Evolutionary conservation across 345 rosid genomes (phyloP).

Genomic region (Eucalyptus urophylla): DNA sequence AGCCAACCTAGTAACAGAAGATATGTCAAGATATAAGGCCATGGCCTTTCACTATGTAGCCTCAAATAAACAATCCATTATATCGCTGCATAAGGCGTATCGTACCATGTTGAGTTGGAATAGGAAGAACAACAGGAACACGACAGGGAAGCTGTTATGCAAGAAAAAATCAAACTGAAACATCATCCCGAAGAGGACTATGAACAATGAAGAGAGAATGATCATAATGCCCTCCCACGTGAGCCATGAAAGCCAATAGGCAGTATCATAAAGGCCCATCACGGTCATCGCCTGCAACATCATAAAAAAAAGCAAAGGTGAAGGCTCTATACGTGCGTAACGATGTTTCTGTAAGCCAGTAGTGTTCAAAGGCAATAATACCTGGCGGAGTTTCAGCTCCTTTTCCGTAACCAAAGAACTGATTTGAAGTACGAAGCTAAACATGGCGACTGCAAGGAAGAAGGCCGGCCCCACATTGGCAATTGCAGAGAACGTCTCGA

Average conservation of each 20-base stretch:
- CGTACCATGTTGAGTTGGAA: constrained; percentile 84
- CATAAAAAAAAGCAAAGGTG: background rate
- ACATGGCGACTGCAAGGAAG: constrained; percentile 89
- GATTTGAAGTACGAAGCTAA: constrained; percentile 77
- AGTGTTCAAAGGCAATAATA: background rate
- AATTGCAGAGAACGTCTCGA: constrained; percentile 24
- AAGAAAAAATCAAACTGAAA: constrained; percentile 86
- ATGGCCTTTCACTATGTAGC: background rate
- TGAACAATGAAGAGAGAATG: constrained; percentile 59
- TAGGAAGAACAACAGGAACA: constrained; percentile 74
- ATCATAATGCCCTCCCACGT: constrained; percentile 68
- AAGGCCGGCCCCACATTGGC: constrained; percentile 55
- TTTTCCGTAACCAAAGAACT: constrained; percentile 70
- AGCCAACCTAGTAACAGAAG: constrained; percentile 43
- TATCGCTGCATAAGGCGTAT: background rate
- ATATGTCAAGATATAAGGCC: background rate
- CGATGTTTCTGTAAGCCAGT: background rate
- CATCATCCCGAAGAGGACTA: constrained; percentile 85
- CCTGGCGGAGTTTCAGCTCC: constrained; percentile 99
- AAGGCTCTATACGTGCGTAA: background rate
- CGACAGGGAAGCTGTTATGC: constrained; percentile 64
- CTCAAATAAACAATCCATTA: background rate
- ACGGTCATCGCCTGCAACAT: constrained; percentile 65
- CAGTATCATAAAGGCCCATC: constrained; percentile 87
- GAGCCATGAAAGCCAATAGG: constrained; percentile 89